Evolutionary conservation across 1,284 basidiomycete genomes (phyloP), one percentile per base, ranked within the genome.

Genomic region (Tremellales sp.): DNA sequence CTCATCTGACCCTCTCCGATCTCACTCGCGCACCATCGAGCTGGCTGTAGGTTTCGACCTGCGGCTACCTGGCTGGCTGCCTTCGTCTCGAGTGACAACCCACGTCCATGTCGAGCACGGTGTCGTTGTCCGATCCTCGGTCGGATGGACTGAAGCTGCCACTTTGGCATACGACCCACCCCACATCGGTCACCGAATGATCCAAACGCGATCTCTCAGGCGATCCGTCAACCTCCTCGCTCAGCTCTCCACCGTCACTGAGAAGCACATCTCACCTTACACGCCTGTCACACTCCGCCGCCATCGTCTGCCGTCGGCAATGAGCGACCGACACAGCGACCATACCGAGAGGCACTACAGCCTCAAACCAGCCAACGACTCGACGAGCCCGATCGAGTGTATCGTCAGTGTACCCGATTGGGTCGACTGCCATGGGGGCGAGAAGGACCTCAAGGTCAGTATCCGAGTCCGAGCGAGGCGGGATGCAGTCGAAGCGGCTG

Each of bases 11-110:
- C 42, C 49, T 5, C 22, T 25, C 15, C 40, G 41, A 15, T 45
- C 56, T 6, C n/a, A 49, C n/a, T 40, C 51, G 2, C 6, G 25
- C n/a, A 41, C 31, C 3, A 43, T 65, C 25, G 51, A 52, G 10
- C 45, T 68, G n/a, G 60, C 62, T 12, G 50, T 74, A 15, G 53
- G 64, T 2, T 73, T 74, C 45, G 72, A 74, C 39, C 47, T 74
- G 7, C 58, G 60, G 7, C 46, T 74, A 3, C 71, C 72, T 1
- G 72, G 71, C 3, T 74, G 72, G 72, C 51, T 74, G 8, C 72
- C 73, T 3, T 62, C 66, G 1, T 56, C 62, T 3, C 61, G 67
- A 43, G 24, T 43, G 8, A 54, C 61, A 3, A 48, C 48, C 5
- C 57, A 61, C 51, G 61, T 65, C 2, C 48, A 48, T 3, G 61